Conservation (phyloP, 129 eudicot genomes). For the Rutidosis leptorrhynchoides region DNA sequence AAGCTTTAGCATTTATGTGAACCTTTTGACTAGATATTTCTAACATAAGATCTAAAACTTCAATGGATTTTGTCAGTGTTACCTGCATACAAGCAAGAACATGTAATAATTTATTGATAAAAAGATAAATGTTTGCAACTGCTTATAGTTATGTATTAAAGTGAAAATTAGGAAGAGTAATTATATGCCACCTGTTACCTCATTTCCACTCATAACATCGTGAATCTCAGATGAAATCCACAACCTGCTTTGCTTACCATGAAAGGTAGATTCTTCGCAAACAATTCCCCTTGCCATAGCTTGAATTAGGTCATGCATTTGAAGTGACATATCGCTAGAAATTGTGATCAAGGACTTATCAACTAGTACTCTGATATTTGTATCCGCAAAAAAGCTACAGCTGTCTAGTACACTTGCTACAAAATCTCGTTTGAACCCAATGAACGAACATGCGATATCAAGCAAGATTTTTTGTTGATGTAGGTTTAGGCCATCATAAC, state of each 20-base stretch:
- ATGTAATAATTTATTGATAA: no score
- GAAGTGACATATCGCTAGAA: background rate
- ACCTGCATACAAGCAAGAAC: constrained; percentile 10
- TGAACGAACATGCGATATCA: background rate
- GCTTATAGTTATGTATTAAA: background rate
- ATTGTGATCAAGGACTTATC: constrained; percentile 3
- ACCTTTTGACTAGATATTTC: background rate
- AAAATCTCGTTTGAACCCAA: constrained; percentile 1
- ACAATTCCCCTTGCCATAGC: no score
- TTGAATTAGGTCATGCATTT: constrained; percentile 16
- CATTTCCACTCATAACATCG: no score
- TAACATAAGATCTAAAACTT: background rate
- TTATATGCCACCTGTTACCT: background rate
- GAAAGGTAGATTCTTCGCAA: no score
- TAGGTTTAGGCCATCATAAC: background rate
- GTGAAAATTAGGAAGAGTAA: background rate
- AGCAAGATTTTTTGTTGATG: background rate
- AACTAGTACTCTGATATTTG: background rate
- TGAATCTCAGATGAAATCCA: no score
- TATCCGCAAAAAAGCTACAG: background rate
- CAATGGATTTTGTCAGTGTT: background rate
- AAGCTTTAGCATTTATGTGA: background rate
- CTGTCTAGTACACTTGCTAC: background rate
- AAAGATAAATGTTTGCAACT: no score
- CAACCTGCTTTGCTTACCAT: no score